Conservation (phyloP, 2,329 filamentous ascomycete species). For the Aspergillus tubingensis region DNA sequence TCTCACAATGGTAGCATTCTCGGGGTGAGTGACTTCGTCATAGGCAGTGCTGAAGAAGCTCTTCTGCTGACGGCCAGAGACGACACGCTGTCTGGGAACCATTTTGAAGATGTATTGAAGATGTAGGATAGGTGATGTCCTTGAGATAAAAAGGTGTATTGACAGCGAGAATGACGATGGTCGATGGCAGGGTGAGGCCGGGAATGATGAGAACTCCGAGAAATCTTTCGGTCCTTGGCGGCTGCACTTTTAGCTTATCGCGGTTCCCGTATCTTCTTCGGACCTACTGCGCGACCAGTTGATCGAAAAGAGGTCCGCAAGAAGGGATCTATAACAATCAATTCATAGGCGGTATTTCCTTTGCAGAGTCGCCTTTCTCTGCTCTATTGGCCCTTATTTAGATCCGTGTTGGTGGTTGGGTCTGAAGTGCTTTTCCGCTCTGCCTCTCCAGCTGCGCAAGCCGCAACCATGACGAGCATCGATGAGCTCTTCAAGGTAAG, state of each 20-base stretch:
- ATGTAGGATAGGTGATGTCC: slow-evolving; percentile 1
- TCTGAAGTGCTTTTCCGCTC: background rate
- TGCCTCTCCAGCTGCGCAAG: slow-evolving; percentile 10
- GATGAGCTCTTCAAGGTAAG: slow-evolving; percentile 62
- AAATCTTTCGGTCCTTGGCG: slow-evolving; percentile 40
- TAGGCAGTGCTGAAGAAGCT: slow-evolving; percentile 63
- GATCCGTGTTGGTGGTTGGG: slow-evolving; percentile 3
- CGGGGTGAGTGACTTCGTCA: slow-evolving; percentile 63
- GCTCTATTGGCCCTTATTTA: background rate
- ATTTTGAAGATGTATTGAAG: slow-evolving; percentile 44
- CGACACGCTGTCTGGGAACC: slow-evolving; percentile 63
- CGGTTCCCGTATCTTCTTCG: slow-evolving; percentile 29
- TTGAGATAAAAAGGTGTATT: slow-evolving; percentile 1
- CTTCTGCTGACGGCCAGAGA: slow-evolving; percentile 46
- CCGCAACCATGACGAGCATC: slow-evolving; percentile 57
- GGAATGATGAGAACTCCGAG: slow-evolving; percentile 22
- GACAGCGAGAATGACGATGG: slow-evolving; percentile 9
- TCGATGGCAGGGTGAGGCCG: slow-evolving; percentile 13
- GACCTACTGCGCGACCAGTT: slow-evolving; percentile 18
- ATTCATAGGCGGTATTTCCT: background rate
- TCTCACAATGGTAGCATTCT: slow-evolving; percentile 69
- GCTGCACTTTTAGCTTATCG: slow-evolving; percentile 36
- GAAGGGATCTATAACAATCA: background rate
- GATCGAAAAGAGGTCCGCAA: background rate
- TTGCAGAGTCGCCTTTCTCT: background rate